Conservation (phyloP, 2,329 filamentous ascomycete genomes). For the Ophiostoma sp. region DNA sequence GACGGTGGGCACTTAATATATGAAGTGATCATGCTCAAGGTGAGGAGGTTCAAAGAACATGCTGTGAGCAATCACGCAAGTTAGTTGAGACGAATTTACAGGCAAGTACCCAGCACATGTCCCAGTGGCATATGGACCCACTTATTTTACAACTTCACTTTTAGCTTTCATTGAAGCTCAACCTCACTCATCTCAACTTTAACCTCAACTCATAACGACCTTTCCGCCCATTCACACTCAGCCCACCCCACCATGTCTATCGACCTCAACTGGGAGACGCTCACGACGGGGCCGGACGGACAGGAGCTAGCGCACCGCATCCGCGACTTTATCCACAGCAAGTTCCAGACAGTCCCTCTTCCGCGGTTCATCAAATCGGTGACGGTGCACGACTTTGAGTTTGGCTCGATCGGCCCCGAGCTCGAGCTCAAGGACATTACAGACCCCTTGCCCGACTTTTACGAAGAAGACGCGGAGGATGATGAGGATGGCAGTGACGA, state of each 20-base stretch:
- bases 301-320: constrained; percentile 80
- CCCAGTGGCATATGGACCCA: not conserved
- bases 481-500: constrained; percentile 53
- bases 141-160: constrained; percentile 14
- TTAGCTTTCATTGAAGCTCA: not conserved
- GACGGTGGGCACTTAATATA: too few relatives aligned
- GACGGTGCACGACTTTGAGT: constrained; percentile 89
- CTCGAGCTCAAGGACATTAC: constrained; percentile 96
- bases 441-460: constrained; percentile 93
- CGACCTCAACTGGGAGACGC: constrained; percentile 92
- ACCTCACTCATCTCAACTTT: not conserved
- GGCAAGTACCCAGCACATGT: not conserved
- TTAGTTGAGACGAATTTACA: not conserved
- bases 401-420: constrained; percentile 78
- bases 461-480: constrained; percentile 73
- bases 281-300: constrained; percentile 87
- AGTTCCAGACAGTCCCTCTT: constrained; percentile 87
- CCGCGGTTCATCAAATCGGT: constrained; percentile 97
- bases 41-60: not conserved
- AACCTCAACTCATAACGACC: not conserved
- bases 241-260: constrained; percentile 71
- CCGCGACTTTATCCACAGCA: constrained; percentile 89
- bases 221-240: not conserved
- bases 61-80: not conserved
- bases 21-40: not conserved